These are phyloP conservation scores for Calonectria crousiana DNA, from an alignment of 2,329 filamentous ascomycete species.

Conservation along the genomic window DNA sequence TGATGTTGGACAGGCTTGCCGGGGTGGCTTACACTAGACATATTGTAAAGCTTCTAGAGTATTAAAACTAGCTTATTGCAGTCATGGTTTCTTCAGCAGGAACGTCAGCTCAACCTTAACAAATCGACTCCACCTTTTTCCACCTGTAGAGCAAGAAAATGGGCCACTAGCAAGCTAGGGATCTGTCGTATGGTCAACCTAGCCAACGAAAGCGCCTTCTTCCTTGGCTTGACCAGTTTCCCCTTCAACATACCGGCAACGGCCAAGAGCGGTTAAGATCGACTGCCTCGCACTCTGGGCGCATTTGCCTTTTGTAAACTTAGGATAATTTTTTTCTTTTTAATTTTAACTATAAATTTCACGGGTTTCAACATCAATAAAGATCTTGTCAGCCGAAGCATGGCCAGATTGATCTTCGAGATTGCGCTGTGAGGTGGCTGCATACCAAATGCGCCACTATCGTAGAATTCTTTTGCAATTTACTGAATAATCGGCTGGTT, in stretches of 20 bases:
- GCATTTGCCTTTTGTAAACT: background rate
- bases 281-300: background rate
- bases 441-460: background rate
- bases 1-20: background rate
- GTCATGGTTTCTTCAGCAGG: background rate
- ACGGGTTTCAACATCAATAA: background rate
- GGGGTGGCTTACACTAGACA: background rate
- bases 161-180: background rate
- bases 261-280: background rate
- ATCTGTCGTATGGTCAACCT: background rate
- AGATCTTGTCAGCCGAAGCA: background rate
- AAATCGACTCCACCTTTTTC: background rate
- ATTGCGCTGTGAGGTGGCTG: too few relatives aligned
- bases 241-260: background rate
- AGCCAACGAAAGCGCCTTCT: background rate
- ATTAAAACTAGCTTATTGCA: background rate
- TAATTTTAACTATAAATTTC: background rate
- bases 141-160: background rate
- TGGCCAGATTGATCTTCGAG: background rate
- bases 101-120: background rate
- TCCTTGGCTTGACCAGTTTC: background rate
- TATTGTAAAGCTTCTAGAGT: background rate
- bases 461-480: background rate
- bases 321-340: background rate
- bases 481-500: background rate